Base-by-base conservation (phyloP, 2,329 filamentous ascomycete genomes). In the Emmonsiellopsis sp. region DNA sequence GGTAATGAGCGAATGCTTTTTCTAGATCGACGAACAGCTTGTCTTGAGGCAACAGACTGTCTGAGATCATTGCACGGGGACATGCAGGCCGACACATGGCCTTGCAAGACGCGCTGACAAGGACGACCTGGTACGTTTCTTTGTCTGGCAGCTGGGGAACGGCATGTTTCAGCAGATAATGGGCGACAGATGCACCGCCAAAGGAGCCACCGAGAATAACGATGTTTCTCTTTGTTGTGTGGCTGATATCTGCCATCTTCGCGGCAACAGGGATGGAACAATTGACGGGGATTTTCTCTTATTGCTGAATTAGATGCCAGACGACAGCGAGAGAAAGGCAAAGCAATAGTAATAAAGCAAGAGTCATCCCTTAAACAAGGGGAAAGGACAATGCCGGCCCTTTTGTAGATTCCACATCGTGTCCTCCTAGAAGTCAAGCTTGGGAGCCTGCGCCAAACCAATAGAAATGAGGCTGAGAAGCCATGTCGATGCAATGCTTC, bases 171-270 rank as follows among this genome's bases (percentile, higher is more conserved):
- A 79, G 73, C 32, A 79, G 65, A 57, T 79, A 78, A 57, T 83
- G 79, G 1, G 79, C 76, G 3, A 67, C 71, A 5, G 73, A 75
- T 3, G 80, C 53, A 27, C 79, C 79, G 9, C 64, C 77, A 56
- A 77, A 81, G 8, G 77, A 80, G 17, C 72, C 77, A 27, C 79
- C 79, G 2, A 82, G 63, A 21, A 82, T 69, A 56, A 81, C 64
- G 53, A 81, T 44, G 10, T 17, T 11, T 14, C 2, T 44, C 42
- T 17, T 9, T 39, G 36, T 39, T n/a, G 9, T n/a, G 9, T 9
- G 13, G 9, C 13, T n/a, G 3, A 6, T 39, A 39, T 39, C 36
- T 39, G 5, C 36, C 36, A 39, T 39, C 36, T 39, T 39, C 36
- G 36, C 13, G 13, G 36, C 36, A 39, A 39, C 21, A 27, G 21